phyloP scores from a whole-genome alignment of 2,329 filamentous ascomycete species.

The Thielaviopsis populi region DNA sequence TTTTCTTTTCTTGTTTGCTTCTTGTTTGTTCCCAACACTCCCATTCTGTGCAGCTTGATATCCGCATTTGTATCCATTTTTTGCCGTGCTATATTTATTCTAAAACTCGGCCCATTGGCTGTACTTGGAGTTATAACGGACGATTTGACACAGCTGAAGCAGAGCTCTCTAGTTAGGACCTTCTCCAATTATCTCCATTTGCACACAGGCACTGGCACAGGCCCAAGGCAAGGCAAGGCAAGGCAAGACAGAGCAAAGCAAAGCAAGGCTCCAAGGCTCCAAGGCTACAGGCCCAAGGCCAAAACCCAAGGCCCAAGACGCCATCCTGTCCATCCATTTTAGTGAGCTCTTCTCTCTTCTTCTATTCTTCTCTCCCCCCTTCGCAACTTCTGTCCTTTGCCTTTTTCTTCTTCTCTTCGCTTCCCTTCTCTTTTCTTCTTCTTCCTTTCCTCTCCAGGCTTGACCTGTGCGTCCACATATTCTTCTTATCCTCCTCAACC shows the following conservation, averaged over 20 bases:
- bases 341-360: not conserved
- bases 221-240: not conserved
- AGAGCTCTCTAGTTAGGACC: not conserved
- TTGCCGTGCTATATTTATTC: not conserved
- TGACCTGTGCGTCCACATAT: not conserved
- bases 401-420: not conserved
- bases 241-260: not conserved
- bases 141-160: constrained; percentile 2
- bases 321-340: not conserved
- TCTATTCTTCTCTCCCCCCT: not conserved
- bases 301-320: not conserved
- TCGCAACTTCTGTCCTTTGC: not conserved
- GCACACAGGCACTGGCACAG: not conserved
- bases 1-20: not conserved
- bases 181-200: not conserved
- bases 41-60: not conserved
- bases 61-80: not conserved
- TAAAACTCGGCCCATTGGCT: not conserved
- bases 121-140: not conserved
- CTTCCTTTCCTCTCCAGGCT: not conserved
- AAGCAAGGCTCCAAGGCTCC: too few species aligned
- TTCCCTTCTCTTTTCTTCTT: not conserved
- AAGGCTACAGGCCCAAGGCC: too few species aligned
- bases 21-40: not conserved
- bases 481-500: not conserved